Base-by-base conservation (phyloP, 2,329 filamentous ascomycete genomes). In the Akanthomyces dipterigenus region DNA sequence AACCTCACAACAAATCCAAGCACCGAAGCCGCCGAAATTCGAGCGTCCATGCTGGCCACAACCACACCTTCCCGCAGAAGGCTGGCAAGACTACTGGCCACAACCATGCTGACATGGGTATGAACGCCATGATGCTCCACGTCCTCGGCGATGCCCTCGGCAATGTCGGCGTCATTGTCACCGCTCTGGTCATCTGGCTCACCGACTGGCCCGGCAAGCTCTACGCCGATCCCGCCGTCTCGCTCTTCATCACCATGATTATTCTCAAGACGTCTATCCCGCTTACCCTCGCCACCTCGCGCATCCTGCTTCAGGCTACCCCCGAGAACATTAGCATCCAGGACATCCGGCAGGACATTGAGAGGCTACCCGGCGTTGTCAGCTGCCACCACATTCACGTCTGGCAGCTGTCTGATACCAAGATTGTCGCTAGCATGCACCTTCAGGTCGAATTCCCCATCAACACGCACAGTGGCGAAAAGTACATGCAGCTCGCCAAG, bases 321-420 rank as follows among this genome's bases (percentile, higher is more conserved):
- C 95, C 95, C 0, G 88, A 92, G 63, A 90, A 93, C 59, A 87
- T 99, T 68, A 88, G 88, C 67, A 85, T 97, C 61, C 88, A 93
- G 65, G 90, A 98, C 63, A 93, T 99, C 74, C 90, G 91, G 66
- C 88, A 93, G 66, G 95, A 99, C 72, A 96, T 99, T 59, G 85
- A 93, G 70, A 78, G 84, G 18, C 85, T 99, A 6, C 88, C 89
- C 0, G 93, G 93, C 46, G 89, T 99, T 53, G 80, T 95, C 64
- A 91, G 89, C 72, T 96, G 92, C 70, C 95, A 99, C 75, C 93
- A 99, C 73, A 82, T 99, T 24, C 95, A 99, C 72, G 92, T 99
- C 64, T 99, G 95, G 95, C 93, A 98, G 74, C 83, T 99, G 38
- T 96, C 90, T 18, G 93, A 98, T 71, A 95, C 92, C 57, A 96